phyloP scores from a whole-genome alignment of 768 basidiomycete species.

The Hygrophorus pudorinus region DNA sequence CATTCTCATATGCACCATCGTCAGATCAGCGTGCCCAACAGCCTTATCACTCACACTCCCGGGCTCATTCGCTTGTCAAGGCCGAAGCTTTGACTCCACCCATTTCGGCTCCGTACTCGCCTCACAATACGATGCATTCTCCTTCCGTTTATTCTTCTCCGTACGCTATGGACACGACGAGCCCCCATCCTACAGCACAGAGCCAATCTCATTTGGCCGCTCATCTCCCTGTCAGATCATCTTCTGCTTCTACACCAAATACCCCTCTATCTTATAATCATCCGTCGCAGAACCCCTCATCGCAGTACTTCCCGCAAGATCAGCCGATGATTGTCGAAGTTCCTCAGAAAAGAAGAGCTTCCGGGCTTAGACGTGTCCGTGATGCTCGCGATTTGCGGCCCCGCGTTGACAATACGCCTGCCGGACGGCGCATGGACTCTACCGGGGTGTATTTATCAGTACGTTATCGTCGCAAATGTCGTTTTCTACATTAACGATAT shows the following conservation, averaged over 20 bases:
- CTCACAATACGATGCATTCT: constrained; percentile 35
- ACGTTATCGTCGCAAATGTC: constrained; percentile 21
- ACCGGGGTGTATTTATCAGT: constrained; percentile 77
- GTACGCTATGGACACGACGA: constrained; percentile 58
- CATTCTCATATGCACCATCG: constrained; percentile 38
- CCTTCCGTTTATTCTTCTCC: constrained; percentile 27
- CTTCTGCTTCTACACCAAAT: constrained; percentile 57
- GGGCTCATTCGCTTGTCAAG: constrained; percentile 49
- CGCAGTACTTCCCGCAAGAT: constrained; percentile 53
- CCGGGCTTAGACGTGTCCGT: constrained; percentile 73
- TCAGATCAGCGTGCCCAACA: constrained; percentile 30
- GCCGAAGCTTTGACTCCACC: constrained; percentile 40
- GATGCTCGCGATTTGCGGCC: constrained; percentile 73
- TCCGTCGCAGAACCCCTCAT: constrained; percentile 35
- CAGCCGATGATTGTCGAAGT: constrained; percentile 67
- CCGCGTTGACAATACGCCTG: constrained; percentile 48
- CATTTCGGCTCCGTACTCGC: constrained; percentile 43
- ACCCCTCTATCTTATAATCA: constrained; percentile 66
- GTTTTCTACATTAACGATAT: neutral
- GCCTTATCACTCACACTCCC: constrained; percentile 46
- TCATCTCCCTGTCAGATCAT: constrained; percentile 38
- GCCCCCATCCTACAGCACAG: constrained; percentile 46
- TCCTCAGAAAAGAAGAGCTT: constrained; percentile 51
- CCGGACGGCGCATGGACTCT: constrained; percentile 68
- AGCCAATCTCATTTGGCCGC: constrained; percentile 42